Conservation (phyloP, 179 eudicot genomes). For the Gypsophila paniculata region DNA sequence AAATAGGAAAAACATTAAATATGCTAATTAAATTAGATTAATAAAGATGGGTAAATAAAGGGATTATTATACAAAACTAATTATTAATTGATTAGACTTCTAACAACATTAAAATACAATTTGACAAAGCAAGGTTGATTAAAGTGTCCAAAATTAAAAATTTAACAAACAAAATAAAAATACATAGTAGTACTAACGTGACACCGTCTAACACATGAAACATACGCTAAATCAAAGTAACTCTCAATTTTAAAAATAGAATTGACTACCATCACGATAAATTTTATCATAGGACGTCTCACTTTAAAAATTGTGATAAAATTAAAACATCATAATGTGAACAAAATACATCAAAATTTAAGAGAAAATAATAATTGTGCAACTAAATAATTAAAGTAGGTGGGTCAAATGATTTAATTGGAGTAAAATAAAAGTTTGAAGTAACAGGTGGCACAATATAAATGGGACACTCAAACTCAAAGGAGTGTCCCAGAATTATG, state of each 20-base stretch:
- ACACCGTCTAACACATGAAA: too few species aligned
- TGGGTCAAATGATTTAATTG: background rate
- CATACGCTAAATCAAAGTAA: too few species aligned
- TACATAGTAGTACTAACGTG: too few species aligned
- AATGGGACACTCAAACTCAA: background rate
- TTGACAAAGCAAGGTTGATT: background rate
- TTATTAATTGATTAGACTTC: background rate
- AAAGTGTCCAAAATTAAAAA: background rate
- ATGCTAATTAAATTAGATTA: too few species aligned
- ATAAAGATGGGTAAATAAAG: background rate
- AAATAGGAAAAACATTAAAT: too few species aligned
- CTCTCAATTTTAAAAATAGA: too few species aligned
- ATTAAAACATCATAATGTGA: too few species aligned
- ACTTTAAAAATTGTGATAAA: too few species aligned
- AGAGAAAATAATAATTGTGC: too few species aligned
- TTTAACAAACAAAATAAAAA: background rate
- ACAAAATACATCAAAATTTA: background rate
- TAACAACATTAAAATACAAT: background rate
- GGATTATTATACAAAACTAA: background rate
- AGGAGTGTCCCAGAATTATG: background rate
- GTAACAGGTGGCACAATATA: conserved; percentile 3
- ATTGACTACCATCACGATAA: too few species aligned
- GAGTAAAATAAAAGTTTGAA: background rate
- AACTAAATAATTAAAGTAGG: background rate
- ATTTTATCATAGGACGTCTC: too few species aligned